Conservation (phyloP, 331 rosid genomes). For the Pyrus hybrid region DNA sequence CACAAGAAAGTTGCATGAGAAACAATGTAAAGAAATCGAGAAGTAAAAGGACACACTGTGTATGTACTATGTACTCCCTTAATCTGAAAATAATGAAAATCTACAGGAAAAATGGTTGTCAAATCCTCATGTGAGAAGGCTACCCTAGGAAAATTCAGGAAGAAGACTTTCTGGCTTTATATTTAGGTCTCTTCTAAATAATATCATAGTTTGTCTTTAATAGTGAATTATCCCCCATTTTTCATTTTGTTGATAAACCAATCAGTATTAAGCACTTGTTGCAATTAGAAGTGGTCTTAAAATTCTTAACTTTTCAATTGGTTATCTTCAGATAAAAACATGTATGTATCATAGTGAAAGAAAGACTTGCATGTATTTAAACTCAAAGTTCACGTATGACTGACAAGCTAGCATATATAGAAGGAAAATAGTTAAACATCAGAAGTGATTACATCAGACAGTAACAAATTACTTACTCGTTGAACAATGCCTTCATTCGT, state of each 20-base stretch:
- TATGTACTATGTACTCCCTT: neutral
- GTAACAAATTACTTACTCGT: neutral
- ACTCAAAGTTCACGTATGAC: neutral
- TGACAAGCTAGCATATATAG: neutral
- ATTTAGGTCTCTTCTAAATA: neutral
- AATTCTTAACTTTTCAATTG: neutral
- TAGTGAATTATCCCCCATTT: neutral
- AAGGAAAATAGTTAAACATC: neutral
- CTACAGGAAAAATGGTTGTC: neutral
- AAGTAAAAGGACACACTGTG: neutral
- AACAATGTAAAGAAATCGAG: neutral
- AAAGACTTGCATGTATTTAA: neutral
- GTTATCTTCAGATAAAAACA: neutral
- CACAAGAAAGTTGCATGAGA: neutral
- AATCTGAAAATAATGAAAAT: neutral
- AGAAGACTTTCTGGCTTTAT: neutral
- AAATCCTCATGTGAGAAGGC: neutral
- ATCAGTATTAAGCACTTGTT: neutral
- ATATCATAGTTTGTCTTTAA: neutral
- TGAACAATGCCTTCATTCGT: constrained; percentile 11
- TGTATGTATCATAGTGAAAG: neutral
- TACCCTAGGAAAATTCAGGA: neutral
- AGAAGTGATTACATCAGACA: neutral
- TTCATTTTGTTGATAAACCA: neutral
- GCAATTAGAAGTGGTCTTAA: neutral